Base-by-base conservation (phyloP, 1,139 yeast species). In the Sugiyamaella xylanicola region DNA sequence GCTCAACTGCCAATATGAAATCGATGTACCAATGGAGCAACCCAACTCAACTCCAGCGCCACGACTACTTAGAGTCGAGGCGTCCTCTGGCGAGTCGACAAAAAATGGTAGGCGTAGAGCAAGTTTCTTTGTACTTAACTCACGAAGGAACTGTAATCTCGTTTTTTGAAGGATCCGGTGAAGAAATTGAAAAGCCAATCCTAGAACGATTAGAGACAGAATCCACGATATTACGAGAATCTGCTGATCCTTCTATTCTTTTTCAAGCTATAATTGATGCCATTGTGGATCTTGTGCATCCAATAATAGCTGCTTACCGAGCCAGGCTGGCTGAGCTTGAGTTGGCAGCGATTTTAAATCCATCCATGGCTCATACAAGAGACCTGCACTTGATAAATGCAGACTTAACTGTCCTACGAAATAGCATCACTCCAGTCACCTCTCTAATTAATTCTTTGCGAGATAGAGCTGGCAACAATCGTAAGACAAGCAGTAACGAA, bases 241-340 rank as follows among this genome's bases (percentile, higher is more conserved):
- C 82, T 0, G 72, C 77, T 53, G 84, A 80, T 61, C 72, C 83
- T 0, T 76, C 82, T 0, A 72, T 79, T 20, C 68, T 81, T 36
- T 69, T 81, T 13, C 84, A 81, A 59, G 80, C 83, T 2, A 71
- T 81, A 8, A 63, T 81, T n/a, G 85, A 81, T 64, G 75, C 82
- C 2, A 69, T 76, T 21, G 83, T 81, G 7, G 85, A 84, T 65
- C 70, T 84, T 56, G 76, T 87, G 1, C 81, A 81, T 60, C 82
- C 83, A 5, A 79, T 86, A 44, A 75, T 87, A n/a, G 72, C 82
- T 0, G 82, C 82, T 8, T 85, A 82, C 65, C 75, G 81, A 50
- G 68, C 76, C 44, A 65, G 80, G 46, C 64, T 81, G 40, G 74
- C 74, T 53, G 81, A 77, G 54, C 73, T 80, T 21, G 83, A 81